Conservation (phyloP, 1,284 basidiomycete genomes). For the Peniophora sp. region DNA sequence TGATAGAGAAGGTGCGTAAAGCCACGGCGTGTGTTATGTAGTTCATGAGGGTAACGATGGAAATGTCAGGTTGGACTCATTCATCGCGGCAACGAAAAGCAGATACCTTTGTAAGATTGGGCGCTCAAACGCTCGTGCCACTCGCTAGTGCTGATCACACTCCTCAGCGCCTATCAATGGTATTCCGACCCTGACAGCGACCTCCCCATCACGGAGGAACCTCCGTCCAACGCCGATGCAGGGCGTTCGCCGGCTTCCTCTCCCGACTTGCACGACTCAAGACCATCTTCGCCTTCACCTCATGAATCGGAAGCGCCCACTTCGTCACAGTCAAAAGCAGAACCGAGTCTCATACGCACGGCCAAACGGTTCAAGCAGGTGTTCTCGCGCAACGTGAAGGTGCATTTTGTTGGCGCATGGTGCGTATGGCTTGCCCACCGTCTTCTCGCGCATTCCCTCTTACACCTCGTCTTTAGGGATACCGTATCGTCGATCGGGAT, state of each 20-base stretch:
- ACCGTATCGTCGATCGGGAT: slow-evolving; percentile 31
- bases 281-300: no score
- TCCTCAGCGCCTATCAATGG: no score
- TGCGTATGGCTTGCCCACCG: slow-evolving; percentile 9
- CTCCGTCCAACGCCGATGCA: no score
- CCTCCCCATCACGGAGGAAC: no score
- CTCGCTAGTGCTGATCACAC: no score
- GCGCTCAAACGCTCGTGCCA: background rate
- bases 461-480: slow-evolving; percentile 24
- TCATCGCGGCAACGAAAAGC: slow-evolving; percentile 22
- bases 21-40: background rate
- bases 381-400: slow-evolving; percentile 22
- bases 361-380: slow-evolving; percentile 23
- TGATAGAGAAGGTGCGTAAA: slow-evolving; percentile 28
- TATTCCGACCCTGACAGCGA: no score
- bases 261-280: no score
- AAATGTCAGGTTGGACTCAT: slow-evolving; percentile 24
- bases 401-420: slow-evolving; percentile 37
- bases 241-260: no score
- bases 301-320: background rate
- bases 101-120: slow-evolving; percentile 25
- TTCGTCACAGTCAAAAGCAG: no score
- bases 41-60: background rate
- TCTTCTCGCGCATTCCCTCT: background rate
- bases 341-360: background rate